These are phyloP conservation scores for Pseudogymnoascus sp. DNA, from an alignment of 2,329 filamentous ascomycete genomes.

Conservation along the genomic window DNA sequence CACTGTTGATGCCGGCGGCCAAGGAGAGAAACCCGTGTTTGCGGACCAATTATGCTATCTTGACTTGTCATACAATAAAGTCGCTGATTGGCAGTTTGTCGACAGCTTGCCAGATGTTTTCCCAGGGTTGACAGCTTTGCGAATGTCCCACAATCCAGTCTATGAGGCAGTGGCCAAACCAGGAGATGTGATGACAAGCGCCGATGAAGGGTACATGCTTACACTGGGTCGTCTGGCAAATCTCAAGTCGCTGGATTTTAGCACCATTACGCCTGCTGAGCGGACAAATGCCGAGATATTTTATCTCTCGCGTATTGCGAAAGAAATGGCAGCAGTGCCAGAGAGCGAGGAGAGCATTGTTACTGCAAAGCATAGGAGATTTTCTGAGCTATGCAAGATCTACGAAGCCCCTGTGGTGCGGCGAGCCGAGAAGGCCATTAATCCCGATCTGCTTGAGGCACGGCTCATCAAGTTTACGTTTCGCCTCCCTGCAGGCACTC, in stretches of 20 bases:
- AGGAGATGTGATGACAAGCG: slow-evolving; percentile 40
- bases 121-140: slow-evolving; percentile 66
- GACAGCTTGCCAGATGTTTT: slow-evolving; percentile 60
- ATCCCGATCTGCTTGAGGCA: slow-evolving; percentile 76
- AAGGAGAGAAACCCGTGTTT: slow-evolving; percentile 17
- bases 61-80: slow-evolving; percentile 66
- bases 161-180: slow-evolving; percentile 43
- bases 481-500: slow-evolving; percentile 29
- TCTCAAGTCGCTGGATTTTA: slow-evolving; percentile 67
- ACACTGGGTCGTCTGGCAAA: slow-evolving; percentile 66
- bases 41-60: slow-evolving; percentile 40
- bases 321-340: slow-evolving; percentile 59
- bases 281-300: slow-evolving; percentile 86
- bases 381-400: slow-evolving; percentile 62
- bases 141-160: slow-evolving; percentile 80
- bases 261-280: slow-evolving; percentile 62
- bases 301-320: slow-evolving; percentile 77
- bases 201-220: slow-evolving; percentile 84
- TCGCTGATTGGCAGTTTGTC: slow-evolving; percentile 66
- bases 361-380: slow-evolving; percentile 61
- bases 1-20: background rate
- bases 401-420: slow-evolving; percentile 66
- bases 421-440: slow-evolving; percentile 46
- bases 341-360: slow-evolving; percentile 48
- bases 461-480: slow-evolving; percentile 61